These are phyloP conservation scores for Raphanus sativus DNA, from an alignment of 345 rosid species.

Conservation along the genomic window DNA sequence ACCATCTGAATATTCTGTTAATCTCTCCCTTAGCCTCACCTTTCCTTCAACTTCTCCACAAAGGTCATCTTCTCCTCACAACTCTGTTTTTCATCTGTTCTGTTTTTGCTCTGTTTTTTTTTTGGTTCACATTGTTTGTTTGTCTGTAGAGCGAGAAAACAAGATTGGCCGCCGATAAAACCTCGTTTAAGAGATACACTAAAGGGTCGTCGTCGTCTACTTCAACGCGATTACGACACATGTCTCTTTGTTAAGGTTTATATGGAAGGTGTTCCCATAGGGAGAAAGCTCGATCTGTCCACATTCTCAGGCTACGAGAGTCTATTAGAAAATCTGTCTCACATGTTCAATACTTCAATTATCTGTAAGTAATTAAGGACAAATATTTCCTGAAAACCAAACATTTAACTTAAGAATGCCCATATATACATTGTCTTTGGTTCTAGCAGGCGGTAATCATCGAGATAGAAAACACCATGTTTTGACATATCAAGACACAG, in stretches of 20 bases:
- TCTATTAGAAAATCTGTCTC: slow-evolving; percentile 36
- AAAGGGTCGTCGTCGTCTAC: slow-evolving; percentile 34
- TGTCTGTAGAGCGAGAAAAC: slow-evolving; percentile 25
- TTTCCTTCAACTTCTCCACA: slow-evolving; percentile 35
- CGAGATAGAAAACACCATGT: slow-evolving; percentile 36
- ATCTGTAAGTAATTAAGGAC: slow-evolving; percentile 35
- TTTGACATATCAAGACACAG: slow-evolving; percentile 41
- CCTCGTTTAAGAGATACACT: slow-evolving; percentile 25
- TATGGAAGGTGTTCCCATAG: slow-evolving; percentile 68
- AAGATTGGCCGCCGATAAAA: slow-evolving; percentile 40
- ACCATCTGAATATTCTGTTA: slow-evolving; percentile 33
- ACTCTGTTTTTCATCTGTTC: slow-evolving; percentile 23
- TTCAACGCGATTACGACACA: slow-evolving; percentile 15
- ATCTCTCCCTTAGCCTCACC: slow-evolving; percentile 40
- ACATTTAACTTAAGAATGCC: not conserved
- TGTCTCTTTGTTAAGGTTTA: slow-evolving; percentile 60
- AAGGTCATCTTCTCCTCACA: slow-evolving; percentile 31
- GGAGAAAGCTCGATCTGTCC: slow-evolving; percentile 61
- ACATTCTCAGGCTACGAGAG: slow-evolving; percentile 45
- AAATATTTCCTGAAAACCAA: not conserved
- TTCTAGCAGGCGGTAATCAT: slow-evolving; percentile 24
- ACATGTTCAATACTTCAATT: slow-evolving; percentile 44
- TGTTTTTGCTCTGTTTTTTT: slow-evolving; percentile 20
- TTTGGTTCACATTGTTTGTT: not conserved
- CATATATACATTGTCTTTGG: not conserved